phyloP scores from a whole-genome alignment of 139 green algal species.

The Ostreobium quekettii region DNA sequence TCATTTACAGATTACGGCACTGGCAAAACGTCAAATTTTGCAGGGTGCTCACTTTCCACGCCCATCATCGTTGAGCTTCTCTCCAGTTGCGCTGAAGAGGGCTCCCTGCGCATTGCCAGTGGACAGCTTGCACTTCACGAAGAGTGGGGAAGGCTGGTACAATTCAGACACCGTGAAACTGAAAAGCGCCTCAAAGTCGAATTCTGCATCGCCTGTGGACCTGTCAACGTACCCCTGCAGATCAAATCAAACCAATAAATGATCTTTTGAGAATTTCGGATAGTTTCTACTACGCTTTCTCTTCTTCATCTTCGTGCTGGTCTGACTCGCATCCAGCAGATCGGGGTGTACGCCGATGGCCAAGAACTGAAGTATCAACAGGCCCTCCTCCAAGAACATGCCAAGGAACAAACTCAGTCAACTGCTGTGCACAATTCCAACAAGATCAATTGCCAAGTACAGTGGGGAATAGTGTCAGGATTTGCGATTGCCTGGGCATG shows the following conservation, averaged over 20 bases:
- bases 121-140: not conserved
- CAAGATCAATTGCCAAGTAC: not conserved
- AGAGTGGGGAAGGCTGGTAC: slow-evolving; percentile 35
- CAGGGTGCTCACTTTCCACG: slow-evolving; percentile 12
- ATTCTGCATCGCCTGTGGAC: slow-evolving; percentile 45
- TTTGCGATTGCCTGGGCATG: not conserved
- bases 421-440: not conserved
- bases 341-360: not conserved
- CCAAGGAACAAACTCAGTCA: not conserved
- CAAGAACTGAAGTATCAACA: not conserved
- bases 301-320: not conserved
- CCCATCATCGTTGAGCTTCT: not conserved
- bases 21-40: too few species aligned
- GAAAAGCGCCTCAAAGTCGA: slow-evolving; percentile 62
- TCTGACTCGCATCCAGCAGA: not conserved
- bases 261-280: too few species aligned
- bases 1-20: slow-evolving; percentile 44
- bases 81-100: slow-evolving; percentile 32
- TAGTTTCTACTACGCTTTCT: too few species aligned
- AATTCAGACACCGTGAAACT: slow-evolving; percentile 50
- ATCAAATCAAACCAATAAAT: too few species aligned
- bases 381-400: not conserved
- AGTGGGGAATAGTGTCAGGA: not conserved
- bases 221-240: slow-evolving; percentile 59
- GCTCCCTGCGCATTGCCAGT: slow-evolving; percentile 4